Evolutionary conservation across 1,284 basidiomycete species (phyloP).

Genomic region (Pulveroboletus sp.): DNA sequence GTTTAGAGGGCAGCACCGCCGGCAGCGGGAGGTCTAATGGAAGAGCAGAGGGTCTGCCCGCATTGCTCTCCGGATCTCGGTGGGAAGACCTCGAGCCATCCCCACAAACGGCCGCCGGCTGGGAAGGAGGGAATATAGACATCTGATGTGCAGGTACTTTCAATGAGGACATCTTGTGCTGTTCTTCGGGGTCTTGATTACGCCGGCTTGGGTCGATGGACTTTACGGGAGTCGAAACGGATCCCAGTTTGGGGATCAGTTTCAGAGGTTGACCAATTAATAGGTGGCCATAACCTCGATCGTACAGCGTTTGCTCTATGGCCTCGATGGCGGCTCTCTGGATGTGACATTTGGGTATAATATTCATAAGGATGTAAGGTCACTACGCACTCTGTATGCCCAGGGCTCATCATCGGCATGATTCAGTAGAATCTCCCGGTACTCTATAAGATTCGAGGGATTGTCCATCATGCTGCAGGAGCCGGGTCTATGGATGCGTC

Average conservation of each 20-base stretch:
- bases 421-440: constrained; percentile 62
- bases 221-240: background rate
- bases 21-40: background rate
- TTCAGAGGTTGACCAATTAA: constrained; percentile 64
- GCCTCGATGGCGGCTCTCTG: constrained; percentile 64
- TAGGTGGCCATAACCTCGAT: constrained; percentile 54
- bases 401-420: constrained; percentile 63
- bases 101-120: background rate
- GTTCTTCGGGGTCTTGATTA: background rate
- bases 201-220: constrained; percentile 1
- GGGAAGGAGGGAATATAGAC: background rate
- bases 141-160: background rate
- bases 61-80: constrained; percentile 2
- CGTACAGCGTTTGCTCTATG: constrained; percentile 61
- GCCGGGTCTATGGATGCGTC: constrained; percentile 48
- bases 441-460: constrained; percentile 66
- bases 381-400: constrained; percentile 55
- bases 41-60: background rate
- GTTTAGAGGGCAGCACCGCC: constrained; percentile 39
- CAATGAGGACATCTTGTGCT: background rate
- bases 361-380: background rate
- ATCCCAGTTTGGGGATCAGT: constrained; percentile 39
- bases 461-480: constrained; percentile 64
- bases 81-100: background rate
- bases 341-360: constrained; percentile 3